Evolutionary conservation across 2,329 filamentous ascomycete genomes (phyloP), one percentile per base, ranked within the genome.

Genomic region (Truncatella angustata): DNA sequence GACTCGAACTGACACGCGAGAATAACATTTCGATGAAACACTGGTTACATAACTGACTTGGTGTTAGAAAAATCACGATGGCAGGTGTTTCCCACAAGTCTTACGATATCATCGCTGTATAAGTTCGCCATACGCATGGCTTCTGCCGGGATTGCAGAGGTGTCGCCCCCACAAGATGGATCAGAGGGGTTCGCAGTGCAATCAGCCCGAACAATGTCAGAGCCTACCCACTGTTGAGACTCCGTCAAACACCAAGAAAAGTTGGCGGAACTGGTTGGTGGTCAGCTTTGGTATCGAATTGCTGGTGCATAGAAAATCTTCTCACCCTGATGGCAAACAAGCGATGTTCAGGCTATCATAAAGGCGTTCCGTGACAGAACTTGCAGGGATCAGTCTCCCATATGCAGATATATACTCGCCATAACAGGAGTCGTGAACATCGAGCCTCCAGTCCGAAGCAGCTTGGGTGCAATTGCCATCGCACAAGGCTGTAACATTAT

Each of bases 171-270:
- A n/a, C 43, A 52, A 10, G 32, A 36, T 6, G 49, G 49, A 23
- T 36, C 49, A 2, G 40, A 18, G 10, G 49, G 49, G 14, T 46
- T 46, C 2, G 42, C 40, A 10, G 10, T 18, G 26, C 40, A 51
- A 16, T 51, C 49, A 5, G 49, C 20, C 7, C 24, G 20, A 20
- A 51, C 11, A 16, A 51, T 46, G 14, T 51, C 49, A 20, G 42
- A 45, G 18, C 49, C 40, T 21, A 35, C 39, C 49, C 40, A 51
- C 20, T 51, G 16, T 16, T 51, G 40, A 9, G 39, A 35, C 20
- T 51, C 49, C 12, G 39, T 43, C 9, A 51, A 30, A 9, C 49
- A 51, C 49, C 40, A 51, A 6, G 18, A 20, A 20, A 49, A 49
- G 21, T 49, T 18, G 16, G 21, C 32, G 3, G 44, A 47, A 5